phyloP scores from a whole-genome alignment of 2,329 filamentous ascomycete species.

The Claviceps citrina region DNA sequence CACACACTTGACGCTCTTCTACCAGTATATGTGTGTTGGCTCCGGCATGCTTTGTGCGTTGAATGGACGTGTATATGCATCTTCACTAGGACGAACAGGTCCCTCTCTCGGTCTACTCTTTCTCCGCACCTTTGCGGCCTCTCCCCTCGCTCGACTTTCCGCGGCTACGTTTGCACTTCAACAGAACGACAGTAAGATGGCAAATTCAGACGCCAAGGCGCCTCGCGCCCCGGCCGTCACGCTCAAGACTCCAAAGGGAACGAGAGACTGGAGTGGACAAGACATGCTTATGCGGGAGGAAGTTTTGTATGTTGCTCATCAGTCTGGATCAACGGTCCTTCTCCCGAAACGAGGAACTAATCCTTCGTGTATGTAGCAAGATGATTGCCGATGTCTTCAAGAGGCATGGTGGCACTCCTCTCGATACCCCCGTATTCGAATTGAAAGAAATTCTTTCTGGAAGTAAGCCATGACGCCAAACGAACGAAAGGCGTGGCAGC shows the following conservation, averaged over 20 bases:
- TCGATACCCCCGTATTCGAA: constrained; percentile 77
- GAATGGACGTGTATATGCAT: constrained; percentile 4
- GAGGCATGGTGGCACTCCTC: constrained; percentile 62
- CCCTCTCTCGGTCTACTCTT: neutral
- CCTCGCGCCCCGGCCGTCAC: constrained; percentile 31
- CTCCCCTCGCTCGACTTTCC: neutral
- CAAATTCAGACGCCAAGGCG: constrained; percentile 13
- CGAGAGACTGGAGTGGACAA: constrained; percentile 68
- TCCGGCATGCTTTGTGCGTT: constrained; percentile 10
- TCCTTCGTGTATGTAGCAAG: constrained; percentile 15
- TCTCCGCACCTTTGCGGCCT: constrained; percentile 3
- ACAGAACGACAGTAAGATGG: constrained; percentile 14
- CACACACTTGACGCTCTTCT: constrained; percentile 5
- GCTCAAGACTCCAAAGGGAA: constrained; percentile 83
- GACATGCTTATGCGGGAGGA: constrained; percentile 69
- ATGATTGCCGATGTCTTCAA: constrained; percentile 69
- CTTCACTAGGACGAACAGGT: constrained; percentile 2
- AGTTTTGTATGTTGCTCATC: constrained; percentile 39
- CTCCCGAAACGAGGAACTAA: neutral
- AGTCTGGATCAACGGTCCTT: neutral
- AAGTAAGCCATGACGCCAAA: constrained; percentile 20
- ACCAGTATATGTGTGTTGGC: constrained; percentile 1
- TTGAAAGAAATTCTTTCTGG: constrained; percentile 72
- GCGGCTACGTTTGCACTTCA: neutral
- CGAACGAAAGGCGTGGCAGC: neutral